Evolutionary conservation across 495 filamentous ascomycete species (phyloP).

Genomic region (Aspergillus baeticus): DNA sequence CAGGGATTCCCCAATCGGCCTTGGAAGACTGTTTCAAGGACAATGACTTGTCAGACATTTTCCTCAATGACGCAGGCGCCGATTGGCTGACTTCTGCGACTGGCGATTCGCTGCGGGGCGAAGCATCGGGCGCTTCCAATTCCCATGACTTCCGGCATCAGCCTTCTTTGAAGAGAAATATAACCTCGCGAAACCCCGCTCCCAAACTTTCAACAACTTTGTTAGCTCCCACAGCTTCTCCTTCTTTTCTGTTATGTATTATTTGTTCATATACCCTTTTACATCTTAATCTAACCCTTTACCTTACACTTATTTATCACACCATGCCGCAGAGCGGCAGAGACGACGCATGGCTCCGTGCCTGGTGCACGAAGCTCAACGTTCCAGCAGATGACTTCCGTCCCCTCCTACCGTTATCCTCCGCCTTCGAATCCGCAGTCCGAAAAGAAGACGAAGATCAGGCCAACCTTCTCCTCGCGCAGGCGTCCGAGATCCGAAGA

Average conservation of each 20-base stretch:
- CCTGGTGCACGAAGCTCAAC: slow-evolving; percentile 8
- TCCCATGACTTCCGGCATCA: slow-evolving; percentile 5
- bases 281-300: background rate
- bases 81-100: background rate
- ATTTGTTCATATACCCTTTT: background rate
- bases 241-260: background rate
- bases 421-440: background rate
- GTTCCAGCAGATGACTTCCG: background rate
- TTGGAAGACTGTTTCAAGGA: background rate
- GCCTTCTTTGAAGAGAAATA: background rate
- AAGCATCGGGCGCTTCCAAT: slow-evolving; percentile 9
- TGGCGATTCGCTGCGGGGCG: slow-evolving; percentile 7
- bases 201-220: background rate
- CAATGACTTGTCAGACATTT: slow-evolving; percentile 1
- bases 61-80: background rate
- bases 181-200: background rate
- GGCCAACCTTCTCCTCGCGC: slow-evolving; percentile 8
- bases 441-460: slow-evolving; percentile 5
- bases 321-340: slow-evolving; percentile 11
- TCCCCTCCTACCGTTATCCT: slow-evolving; percentile 2
- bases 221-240: background rate
- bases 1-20: background rate
- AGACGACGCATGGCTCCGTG: slow-evolving; percentile 12
- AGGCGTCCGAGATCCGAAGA: slow-evolving; percentile 12
- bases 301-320: no score